These are phyloP conservation scores for Grifola frondosa DNA, from an alignment of 1,284 basidiomycete genomes.

Conservation along the genomic window DNA sequence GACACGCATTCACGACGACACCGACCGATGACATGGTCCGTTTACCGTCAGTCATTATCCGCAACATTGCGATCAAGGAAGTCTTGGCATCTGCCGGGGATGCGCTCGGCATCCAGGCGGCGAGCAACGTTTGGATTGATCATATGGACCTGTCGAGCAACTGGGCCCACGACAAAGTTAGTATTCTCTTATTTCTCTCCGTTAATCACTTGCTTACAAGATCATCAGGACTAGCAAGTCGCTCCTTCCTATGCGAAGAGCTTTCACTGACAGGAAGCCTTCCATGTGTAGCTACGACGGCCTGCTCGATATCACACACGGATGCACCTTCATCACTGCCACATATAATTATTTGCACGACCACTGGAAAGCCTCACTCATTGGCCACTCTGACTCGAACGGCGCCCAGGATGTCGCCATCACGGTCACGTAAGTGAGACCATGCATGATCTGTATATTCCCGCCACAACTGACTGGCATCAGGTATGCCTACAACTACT, in stretches of 20 bases:
- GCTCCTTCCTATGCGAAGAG: constrained; percentile 25
- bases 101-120: constrained; percentile 42
- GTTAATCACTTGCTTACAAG: not conserved
- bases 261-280: not conserved
- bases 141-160: constrained; percentile 46
- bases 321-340: constrained; percentile 41
- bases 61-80: constrained; percentile 50
- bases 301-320: constrained; percentile 38
- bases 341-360: constrained; percentile 39
- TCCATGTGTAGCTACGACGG: constrained; percentile 37
- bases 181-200: not conserved
- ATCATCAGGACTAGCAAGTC: too few species aligned
- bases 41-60: constrained; percentile 44
- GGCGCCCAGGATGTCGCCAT: constrained; percentile 35
- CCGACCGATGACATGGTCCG: too few species aligned
- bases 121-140: constrained; percentile 48
- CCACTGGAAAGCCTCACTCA: constrained; percentile 31
- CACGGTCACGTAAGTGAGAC: constrained; percentile 41
- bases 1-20: too few species aligned
- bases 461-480: too few species aligned
- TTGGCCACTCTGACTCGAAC: constrained; percentile 45
- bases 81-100: constrained; percentile 45
- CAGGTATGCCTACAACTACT: constrained; percentile 42
- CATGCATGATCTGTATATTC: too few species aligned
- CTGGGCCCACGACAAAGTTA: constrained; percentile 43